phyloP scores from a whole-genome alignment of 106 monocot genomes.

The Dendrobium chrysotoxum region DNA sequence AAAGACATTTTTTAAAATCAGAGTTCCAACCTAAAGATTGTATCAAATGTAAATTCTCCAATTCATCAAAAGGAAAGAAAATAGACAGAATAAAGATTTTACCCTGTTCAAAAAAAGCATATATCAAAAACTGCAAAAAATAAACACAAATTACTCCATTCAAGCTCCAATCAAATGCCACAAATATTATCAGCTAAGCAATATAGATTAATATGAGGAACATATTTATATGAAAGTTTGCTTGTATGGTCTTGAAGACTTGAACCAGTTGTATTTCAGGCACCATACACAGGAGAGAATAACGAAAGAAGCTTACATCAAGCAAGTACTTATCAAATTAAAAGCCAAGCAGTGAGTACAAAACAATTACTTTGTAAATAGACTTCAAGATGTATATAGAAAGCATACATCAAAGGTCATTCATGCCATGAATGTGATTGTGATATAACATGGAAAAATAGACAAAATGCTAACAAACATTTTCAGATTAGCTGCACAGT shows the following conservation, averaged over 20 bases:
- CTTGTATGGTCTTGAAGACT: background rate
- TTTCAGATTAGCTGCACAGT: no score
- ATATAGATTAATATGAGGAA: background rate
- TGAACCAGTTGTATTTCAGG: background rate
- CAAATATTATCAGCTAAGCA: background rate
- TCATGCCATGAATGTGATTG: background rate
- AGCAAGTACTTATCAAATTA: background rate
- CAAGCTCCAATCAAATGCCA: background rate
- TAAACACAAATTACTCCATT: background rate
- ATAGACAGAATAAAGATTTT: background rate
- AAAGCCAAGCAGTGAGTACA: background rate
- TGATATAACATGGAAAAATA: no score
- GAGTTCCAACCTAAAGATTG: background rate
- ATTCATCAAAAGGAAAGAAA: slow-evolving; percentile 2
- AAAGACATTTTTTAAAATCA: background rate
- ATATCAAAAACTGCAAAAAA: background rate
- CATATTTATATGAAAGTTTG: background rate
- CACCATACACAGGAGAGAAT: background rate
- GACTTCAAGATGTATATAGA: no score
- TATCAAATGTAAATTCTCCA: background rate
- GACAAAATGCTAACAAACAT: no score
- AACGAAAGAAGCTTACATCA: background rate
- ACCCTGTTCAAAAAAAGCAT: background rate
- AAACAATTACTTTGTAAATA: no score
- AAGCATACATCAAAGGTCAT: background rate